These are phyloP conservation scores for Coniochaeta prunicola DNA, from an alignment of 2,329 filamentous ascomycete species.

Conservation along the genomic window DNA sequence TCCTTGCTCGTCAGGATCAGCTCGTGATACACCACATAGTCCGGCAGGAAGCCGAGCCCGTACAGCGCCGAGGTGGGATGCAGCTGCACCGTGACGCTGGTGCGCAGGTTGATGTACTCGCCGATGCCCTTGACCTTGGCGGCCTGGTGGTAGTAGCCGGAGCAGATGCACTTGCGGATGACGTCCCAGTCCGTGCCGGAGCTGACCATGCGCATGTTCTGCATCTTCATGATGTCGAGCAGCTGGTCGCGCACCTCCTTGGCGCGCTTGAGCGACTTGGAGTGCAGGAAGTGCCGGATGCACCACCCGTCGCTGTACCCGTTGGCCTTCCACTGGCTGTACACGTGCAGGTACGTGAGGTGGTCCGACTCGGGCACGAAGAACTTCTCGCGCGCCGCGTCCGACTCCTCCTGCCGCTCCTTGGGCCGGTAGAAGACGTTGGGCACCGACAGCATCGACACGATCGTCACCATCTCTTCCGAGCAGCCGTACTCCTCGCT, in stretches of 20 bases:
- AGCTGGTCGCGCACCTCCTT: constrained; percentile 94
- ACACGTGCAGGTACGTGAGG: constrained; percentile 90
- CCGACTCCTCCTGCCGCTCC: constrained; percentile 92
- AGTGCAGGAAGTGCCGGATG: constrained; percentile 83
- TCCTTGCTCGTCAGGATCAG: constrained; percentile 94
- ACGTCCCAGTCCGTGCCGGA: constrained; percentile 97
- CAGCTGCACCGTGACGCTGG: constrained; percentile 86
- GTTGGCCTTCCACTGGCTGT: constrained; percentile 90
- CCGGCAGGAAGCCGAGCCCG: constrained; percentile 85
- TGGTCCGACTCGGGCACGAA: constrained; percentile 98
- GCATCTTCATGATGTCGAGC: constrained; percentile 86
- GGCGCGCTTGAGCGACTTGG: constrained; percentile 85
- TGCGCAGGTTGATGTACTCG: constrained; percentile 94
- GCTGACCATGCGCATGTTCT: constrained; percentile 79
- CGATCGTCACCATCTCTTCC: constrained; percentile 97
- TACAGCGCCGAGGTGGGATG: constrained; percentile 93
- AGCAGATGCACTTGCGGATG: constrained; percentile 93
- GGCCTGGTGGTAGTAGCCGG: constrained; percentile 96
- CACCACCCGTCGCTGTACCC: constrained; percentile 90
- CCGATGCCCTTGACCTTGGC: constrained; percentile 93
- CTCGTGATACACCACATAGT: constrained; percentile 98
- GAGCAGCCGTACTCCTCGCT: constrained; percentile 85
- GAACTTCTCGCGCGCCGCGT: constrained; percentile 93
- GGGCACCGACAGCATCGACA: constrained; percentile 94
- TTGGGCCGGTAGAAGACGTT: constrained; percentile 96